A percentile compares a stretch with the other conserved stretches of the same genome.
Conservation (phyloP, 352 stramenopile genomes). For the Phytophthora europaea region DNA sequence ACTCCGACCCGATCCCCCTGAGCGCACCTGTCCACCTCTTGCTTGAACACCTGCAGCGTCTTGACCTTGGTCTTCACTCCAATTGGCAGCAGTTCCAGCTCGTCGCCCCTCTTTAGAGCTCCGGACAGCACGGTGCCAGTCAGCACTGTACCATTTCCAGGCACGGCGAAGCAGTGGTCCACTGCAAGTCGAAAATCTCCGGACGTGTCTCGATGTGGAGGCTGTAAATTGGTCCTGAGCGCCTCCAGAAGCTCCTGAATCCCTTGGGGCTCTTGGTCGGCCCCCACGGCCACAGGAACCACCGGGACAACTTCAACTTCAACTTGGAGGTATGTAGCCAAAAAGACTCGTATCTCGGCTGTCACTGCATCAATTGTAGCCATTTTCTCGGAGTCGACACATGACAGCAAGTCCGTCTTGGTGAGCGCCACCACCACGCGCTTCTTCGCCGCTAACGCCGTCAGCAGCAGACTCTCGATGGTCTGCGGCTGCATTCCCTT, state of each 20-base stretch:
- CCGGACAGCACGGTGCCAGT: slow-evolving; percentile 96
- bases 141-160: slow-evolving; percentile 98
- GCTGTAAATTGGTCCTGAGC: slow-evolving; percentile 46
- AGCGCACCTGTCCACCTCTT: slow-evolving; percentile 73
- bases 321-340: slow-evolving; percentile 34
- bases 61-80: slow-evolving; percentile 96
- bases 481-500: slow-evolving; percentile 99
- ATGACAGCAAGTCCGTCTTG: slow-evolving; percentile 97
- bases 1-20: slow-evolving; percentile 98
- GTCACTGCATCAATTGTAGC: slow-evolving; percentile 70
- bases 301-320: slow-evolving; percentile 62
- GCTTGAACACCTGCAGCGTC: slow-evolving; percentile 98
- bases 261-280: slow-evolving; percentile 53
- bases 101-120: slow-evolving; percentile 89
- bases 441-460: slow-evolving; percentile 90
- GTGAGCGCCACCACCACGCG: slow-evolving; percentile 96
- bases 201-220: slow-evolving; percentile 50
- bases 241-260: slow-evolving; percentile 56
- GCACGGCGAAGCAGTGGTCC: slow-evolving; percentile 99
- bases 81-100: slow-evolving; percentile 93
- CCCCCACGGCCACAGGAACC: slow-evolving; percentile 81
- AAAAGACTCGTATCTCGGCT: slow-evolving; percentile 67
- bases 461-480: slow-evolving; percentile 98
- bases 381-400: slow-evolving; percentile 23
- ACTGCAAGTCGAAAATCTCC: slow-evolving; percentile 95